These are phyloP conservation scores for Solanum rostratum DNA, from an alignment of 257 asterid genomes.

Conservation along the genomic window DNA sequence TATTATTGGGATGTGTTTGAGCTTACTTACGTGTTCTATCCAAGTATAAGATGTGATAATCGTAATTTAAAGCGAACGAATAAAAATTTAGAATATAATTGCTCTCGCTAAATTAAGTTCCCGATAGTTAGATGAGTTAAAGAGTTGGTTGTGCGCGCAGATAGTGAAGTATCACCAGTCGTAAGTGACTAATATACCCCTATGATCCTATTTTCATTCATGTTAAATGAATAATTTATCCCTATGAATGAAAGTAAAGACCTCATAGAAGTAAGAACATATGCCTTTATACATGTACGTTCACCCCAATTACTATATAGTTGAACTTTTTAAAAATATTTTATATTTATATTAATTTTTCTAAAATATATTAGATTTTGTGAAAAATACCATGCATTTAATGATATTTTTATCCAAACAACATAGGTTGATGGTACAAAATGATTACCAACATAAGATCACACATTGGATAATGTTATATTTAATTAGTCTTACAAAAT, in stretches of 20 bases:
- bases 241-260: not conserved
- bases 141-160: not conserved
- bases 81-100: too few relatives aligned
- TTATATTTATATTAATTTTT: too few relatives aligned
- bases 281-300: too few relatives aligned
- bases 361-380: not conserved
- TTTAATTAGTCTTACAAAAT: too few relatives aligned
- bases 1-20: not conserved
- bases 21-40: not conserved
- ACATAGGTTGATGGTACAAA: not conserved
- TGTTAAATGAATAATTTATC: conserved; percentile 2
- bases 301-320: too few relatives aligned
- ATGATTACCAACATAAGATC: not conserved
- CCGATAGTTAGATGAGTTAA: not conserved
- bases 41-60: not conserved
- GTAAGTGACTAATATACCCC: too few relatives aligned
- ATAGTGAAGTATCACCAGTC: too few relatives aligned
- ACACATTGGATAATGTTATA: too few relatives aligned
- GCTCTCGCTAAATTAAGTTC: too few relatives aligned
- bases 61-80: too few relatives aligned
- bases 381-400: not conserved
- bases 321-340: too few relatives aligned
- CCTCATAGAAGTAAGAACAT: not conserved
- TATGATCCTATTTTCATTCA: not conserved
- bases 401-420: too few relatives aligned